Percentiles rank a stretch among this genome's conserved stretches.
Conservation (phyloP, 176 grass and related monocot species). For the bread wheat (Triticum aestivum) region DNA sequence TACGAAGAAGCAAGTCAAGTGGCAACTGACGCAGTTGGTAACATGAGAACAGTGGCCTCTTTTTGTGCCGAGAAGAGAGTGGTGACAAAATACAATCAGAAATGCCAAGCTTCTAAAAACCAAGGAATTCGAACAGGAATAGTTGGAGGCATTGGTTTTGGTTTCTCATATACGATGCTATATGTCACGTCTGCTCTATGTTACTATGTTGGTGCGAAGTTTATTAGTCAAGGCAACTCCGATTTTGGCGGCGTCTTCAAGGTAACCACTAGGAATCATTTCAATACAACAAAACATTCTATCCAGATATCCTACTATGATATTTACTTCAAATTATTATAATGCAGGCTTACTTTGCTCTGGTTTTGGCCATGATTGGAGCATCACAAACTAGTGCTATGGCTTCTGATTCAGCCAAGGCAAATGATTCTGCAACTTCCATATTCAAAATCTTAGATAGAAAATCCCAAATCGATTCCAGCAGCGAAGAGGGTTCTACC, state of each 20-base stretch:
- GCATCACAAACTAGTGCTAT: constrained; percentile 10
- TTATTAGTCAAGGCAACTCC: constrained; percentile 29
- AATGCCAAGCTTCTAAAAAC: constrained; percentile 33
- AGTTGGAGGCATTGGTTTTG: constrained; percentile 47
- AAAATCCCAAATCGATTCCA: constrained; percentile 32
- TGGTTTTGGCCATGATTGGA: constrained; percentile 23
- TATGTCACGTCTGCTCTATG: constrained; percentile 22
- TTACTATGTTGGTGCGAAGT: constrained; percentile 45
- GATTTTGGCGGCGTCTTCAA: constrained; percentile 40
- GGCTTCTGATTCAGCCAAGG: constrained; percentile 35
- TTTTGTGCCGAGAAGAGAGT: constrained; percentile 65
- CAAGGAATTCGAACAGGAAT: constrained; percentile 50
- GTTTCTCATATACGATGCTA: constrained; percentile 45
- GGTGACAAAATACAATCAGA: constrained; percentile 30
- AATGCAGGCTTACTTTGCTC: constrained; percentile 28
- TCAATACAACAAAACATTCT: neutral
- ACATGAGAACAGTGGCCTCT: constrained; percentile 77
- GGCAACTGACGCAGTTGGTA: constrained; percentile 66
- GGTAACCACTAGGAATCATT: constrained; percentile 23
- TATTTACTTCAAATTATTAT: constrained; percentile 14
- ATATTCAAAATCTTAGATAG: constrained; percentile 29
- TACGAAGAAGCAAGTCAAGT: constrained; percentile 91
- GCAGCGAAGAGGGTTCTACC: constrained; percentile 38
- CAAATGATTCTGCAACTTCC: constrained; percentile 30
- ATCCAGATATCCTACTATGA: neutral